Percentiles rank a stretch among this genome's conserved stretches.
Evolutionary conservation across 805 yeast species (phyloP).

Genomic region (Candida montana): DNA sequence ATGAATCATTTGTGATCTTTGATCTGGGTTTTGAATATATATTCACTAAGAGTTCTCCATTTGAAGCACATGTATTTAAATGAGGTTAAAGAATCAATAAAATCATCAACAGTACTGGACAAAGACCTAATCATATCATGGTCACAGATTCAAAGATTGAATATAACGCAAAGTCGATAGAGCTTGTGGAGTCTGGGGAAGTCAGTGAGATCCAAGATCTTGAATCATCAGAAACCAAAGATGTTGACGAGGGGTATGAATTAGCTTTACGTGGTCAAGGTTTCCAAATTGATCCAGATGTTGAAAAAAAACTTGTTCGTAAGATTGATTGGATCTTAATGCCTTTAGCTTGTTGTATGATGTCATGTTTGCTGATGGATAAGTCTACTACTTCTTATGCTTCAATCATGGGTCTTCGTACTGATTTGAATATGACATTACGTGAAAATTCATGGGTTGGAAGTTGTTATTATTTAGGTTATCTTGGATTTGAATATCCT

Average conservation of each 20-base stretch:
- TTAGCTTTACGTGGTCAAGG: neutral
- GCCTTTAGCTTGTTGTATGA: slow-evolving; percentile 45
- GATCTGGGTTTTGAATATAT: too few relatives aligned
- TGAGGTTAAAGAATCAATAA: neutral
- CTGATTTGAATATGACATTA: slow-evolving; percentile 41
- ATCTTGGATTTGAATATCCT: slow-evolving; percentile 51
- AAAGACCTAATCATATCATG: neutral
- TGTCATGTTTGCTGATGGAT: slow-evolving; percentile 56
- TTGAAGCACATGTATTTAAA: neutral
- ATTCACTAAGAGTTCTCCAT: too few relatives aligned
- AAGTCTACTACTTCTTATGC: slow-evolving; percentile 48
- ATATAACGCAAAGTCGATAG: neutral
- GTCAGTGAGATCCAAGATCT: neutral
- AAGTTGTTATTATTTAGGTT: slow-evolving; percentile 62
- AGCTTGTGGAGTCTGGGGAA: neutral
- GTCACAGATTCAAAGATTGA: neutral
- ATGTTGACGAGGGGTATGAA: slow-evolving; percentile 1
- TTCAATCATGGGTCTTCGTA: slow-evolving; percentile 45
- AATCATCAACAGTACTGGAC: neutral
- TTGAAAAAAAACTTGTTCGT: slow-evolving; percentile 32
- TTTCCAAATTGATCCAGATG: slow-evolving; percentile 18
- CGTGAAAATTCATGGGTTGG: slow-evolving; percentile 48
- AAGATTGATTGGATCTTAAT: slow-evolving; percentile 48
- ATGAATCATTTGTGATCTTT: neutral
- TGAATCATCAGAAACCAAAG: neutral